A percentile compares a stretch with the other conserved stretches of the same genome.
Evolutionary conservation across 2,329 filamentous ascomycete species (phyloP).

Genomic region (Neurospora sp.): DNA sequence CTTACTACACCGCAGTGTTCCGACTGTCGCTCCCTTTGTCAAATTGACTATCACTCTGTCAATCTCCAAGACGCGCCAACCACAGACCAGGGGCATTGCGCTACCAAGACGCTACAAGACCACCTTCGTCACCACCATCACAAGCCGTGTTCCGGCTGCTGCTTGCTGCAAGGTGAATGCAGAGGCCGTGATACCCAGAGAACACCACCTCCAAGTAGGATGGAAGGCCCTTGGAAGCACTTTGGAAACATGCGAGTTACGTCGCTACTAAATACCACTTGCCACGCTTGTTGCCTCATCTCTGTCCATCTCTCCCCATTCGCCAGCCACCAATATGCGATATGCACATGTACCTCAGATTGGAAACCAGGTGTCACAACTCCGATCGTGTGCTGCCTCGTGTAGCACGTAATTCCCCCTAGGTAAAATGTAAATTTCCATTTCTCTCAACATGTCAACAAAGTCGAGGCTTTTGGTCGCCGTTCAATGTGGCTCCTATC

Average conservation of each 20-base stretch:
- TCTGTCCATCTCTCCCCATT: neutral
- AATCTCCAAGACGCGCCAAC: neutral
- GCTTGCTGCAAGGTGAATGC: neutral
- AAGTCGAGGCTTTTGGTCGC: neutral
- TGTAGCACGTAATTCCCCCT: neutral
- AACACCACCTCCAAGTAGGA: neutral
- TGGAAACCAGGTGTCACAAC: neutral
- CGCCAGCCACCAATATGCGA: neutral
- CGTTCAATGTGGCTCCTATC: neutral
- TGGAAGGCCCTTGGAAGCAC: neutral
- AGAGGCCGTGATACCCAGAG: neutral
- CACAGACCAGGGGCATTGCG: neutral
- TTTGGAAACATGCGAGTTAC: neutral
- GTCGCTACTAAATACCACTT: neutral
- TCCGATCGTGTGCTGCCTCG: neutral
- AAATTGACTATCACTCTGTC: neutral
- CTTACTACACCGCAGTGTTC: neutral
- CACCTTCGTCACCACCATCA: neutral
- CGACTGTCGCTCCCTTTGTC: neutral
- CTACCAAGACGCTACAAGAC: neutral
- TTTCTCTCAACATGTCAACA: neutral
- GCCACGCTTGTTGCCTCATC: neutral
- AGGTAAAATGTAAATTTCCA: neutral
- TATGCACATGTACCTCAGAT: neutral
- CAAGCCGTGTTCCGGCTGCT: neutral